phyloP scores from a whole-genome alignment of 495 filamentous ascomycete species.

The Podospora pseudocomata region DNA sequence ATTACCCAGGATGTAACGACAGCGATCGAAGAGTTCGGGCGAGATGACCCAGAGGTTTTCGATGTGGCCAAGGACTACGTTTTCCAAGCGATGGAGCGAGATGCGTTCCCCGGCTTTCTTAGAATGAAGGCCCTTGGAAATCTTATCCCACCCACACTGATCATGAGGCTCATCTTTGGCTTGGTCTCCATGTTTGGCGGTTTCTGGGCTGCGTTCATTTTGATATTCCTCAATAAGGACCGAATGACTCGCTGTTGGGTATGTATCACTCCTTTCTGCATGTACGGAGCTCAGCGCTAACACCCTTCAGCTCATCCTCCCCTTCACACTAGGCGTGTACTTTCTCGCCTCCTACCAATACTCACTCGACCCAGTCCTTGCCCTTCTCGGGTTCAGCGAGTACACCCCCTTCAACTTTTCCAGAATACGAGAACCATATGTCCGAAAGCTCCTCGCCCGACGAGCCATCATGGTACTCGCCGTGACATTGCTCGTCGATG shows the following conservation, averaged over 20 bases:
- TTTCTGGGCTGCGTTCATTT: constrained; percentile 89
- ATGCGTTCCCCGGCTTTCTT: constrained; percentile 95
- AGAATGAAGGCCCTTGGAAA: constrained; percentile 93
- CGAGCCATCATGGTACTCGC: constrained; percentile 72
- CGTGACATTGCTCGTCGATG: constrained; percentile 69
- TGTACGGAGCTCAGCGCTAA: constrained; percentile 23
- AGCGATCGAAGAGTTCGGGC: constrained; percentile 79
- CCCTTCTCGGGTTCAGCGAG: constrained; percentile 84
- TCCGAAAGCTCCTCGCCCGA: constrained; percentile 75
- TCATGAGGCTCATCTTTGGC: constrained; percentile 80
- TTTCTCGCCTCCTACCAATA: constrained; percentile 88
- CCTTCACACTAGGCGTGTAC: constrained; percentile 87
- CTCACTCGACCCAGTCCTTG: constrained; percentile 85
- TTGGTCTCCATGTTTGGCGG: constrained; percentile 81
- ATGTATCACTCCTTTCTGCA: constrained; percentile 32
- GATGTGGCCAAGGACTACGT: constrained; percentile 98
- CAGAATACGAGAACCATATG: constrained; percentile 81
- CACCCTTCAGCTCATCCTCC: constrained; percentile 70
- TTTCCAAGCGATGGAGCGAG: constrained; percentile 98
- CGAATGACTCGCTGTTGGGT: constrained; percentile 78
- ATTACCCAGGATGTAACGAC: constrained; percentile 78
- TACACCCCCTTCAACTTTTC: constrained; percentile 91
- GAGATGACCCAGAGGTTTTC: constrained; percentile 96
- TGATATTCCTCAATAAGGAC: constrained; percentile 82
- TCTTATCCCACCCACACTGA: constrained; percentile 79